Evolutionary conservation across 306 rosid genomes (phyloP).

Genomic region (Prunus mume): DNA sequence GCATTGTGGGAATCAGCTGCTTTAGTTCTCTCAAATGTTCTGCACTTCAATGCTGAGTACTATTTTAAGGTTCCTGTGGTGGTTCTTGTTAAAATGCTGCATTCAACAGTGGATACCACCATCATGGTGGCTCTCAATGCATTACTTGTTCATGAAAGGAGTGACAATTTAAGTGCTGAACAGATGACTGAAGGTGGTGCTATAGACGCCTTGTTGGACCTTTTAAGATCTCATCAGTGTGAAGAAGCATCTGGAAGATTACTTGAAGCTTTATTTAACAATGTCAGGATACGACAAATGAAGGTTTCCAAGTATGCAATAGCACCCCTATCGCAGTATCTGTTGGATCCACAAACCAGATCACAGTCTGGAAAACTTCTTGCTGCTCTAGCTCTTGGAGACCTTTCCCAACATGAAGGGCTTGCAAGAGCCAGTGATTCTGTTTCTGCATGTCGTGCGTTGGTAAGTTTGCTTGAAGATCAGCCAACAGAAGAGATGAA

Average conservation of each 20-base stretch:
- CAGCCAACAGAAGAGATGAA: conserved; percentile 95
- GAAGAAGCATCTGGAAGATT: conserved; percentile 87
- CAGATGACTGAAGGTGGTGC: conserved; percentile 94
- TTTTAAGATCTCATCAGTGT: conserved; percentile 91
- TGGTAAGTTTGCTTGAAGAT: conserved; percentile 91
- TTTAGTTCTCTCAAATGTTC: conserved; percentile 82
- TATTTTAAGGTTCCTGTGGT: conserved; percentile 88
- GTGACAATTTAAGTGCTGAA: conserved; percentile 71
- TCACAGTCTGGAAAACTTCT: conserved; percentile 87
- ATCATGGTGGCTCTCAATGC: conserved; percentile 73
- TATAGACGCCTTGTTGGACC: conserved; percentile 74
- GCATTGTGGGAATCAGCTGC: conserved; percentile 95
- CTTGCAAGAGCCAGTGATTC: conserved; percentile 82
- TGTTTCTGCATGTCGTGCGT: conserved; percentile 93
- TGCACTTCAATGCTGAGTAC: conserved; percentile 70
- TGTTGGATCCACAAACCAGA: conserved; percentile 87
- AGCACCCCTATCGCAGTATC: conserved; percentile 90
- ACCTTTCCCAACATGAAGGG: conserved; percentile 88
- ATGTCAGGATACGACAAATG: conserved; percentile 85
- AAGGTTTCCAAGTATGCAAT: conserved; percentile 87
- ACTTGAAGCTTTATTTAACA: conserved; percentile 86
- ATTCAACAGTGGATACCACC: conserved; percentile 76
- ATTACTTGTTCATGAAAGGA: conserved; percentile 69
- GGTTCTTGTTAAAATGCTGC: conserved; percentile 92
- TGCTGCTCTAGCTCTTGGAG: conserved; percentile 85